Base-by-base conservation (phyloP, 2,329 filamentous ascomycete genomes). In the Phialemoniopsis sp. region DNA sequence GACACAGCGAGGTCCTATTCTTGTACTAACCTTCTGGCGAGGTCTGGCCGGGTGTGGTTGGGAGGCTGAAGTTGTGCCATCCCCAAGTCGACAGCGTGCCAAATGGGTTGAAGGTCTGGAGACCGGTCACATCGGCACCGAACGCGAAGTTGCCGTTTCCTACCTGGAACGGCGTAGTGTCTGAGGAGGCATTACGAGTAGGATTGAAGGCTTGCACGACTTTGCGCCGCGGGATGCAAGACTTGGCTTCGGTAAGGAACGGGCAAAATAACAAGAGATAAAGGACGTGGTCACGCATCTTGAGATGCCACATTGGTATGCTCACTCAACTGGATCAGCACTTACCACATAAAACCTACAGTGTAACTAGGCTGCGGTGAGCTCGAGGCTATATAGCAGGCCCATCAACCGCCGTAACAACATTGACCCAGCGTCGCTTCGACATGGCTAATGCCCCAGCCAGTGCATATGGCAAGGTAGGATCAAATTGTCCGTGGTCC, bases 91-190 rank as follows among this genome's bases (percentile, higher is more conserved):
- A 70, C 58, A 72, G 59, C 3, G 60, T 69, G n/a, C 59, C 66
- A 43, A 67, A 72, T 2, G 66, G 65, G 18, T 59, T 59, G 45
- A 71, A 71, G 3, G 66, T 68, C 46, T 70, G 65, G 36, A 72
- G 51, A 7, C 69, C 68, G 1, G 68, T 72, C 4, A 69, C 55
- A 45, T 72, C 68, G 12, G 63, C 67, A 5, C 63, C 64, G 39
- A 72, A 72, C 4, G 68, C 68, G 43, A 72, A 69, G 49, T 72
- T 69, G 13, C 69, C 68, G 45, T 72, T 72, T 21, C 67, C 69
- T 3, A 72, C 67, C 45, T 71, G 68, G 29, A 80, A 55, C 0
- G 75, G 75, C 9, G 75, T 78, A 15, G 67, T 67, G 13, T 56
- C 48, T 4, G 72, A 71, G 41, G 65, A 72, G 31, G 59, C 61